Evolutionary conservation across 257 asterid species (phyloP), one percentile per base, ranked within the genome.

Genomic region (Euphrasia confusa): DNA sequence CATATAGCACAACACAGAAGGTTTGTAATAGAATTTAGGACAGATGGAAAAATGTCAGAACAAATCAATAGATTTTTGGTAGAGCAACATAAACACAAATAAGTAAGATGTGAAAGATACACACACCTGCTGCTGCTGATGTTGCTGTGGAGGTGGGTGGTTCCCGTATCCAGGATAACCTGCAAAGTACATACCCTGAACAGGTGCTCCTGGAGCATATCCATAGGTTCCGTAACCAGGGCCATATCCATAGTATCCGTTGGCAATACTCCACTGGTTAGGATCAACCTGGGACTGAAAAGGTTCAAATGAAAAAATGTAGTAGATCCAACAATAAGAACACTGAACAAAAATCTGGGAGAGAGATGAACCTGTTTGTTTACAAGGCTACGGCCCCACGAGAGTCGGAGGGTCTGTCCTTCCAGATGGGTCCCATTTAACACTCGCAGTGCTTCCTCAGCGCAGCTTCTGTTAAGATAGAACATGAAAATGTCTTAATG

Each of bases 301-400:
- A 63, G 14, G 14, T 8, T 52, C 40, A 35, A 7, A 35, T 35
- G 40, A 7, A 7, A 7, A 35, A 35, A 35, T 6, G 7, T 35
- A 35, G 40, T 35, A 35, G 40, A 35, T 9, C 2, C 9, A 35
- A 35, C 40, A 6, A 7, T 35, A 35, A 35, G 10, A 7, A 35
- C 40, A 35, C 40, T 35, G 40, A 7, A 35, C 40, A 35, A 35
- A 35, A 35, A 35, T 1, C 10, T 7, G 40, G 40, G 10, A 35
- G 40, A 35, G 63, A 27, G 9, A 66, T n/a, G 11, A 67, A 88
- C 98, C 96, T 82, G 98, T 69, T 83, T 84, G 83, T 82, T 91
- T 33, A 95, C 82, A 66, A 92, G 90, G 78, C 90, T 88, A 61
- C 90, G 98, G 42, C 98, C 98, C 98, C 98, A 91, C 9, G 98